Base-by-base conservation (phyloP, 2,329 filamentous ascomycete species). In the Epichloe glyceriae region DNA sequence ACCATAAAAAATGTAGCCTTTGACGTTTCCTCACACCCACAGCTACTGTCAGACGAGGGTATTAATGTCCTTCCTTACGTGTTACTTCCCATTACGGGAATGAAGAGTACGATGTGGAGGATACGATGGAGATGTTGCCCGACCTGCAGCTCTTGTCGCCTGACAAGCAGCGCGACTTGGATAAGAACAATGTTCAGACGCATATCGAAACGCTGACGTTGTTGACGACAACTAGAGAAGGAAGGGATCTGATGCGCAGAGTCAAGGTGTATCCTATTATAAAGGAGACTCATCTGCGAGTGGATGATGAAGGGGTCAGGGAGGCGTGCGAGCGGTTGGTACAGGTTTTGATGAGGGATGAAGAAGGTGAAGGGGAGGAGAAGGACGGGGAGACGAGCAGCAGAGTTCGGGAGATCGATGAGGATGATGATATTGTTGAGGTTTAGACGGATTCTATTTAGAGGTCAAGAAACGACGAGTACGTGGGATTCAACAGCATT, bases 1-100 rank as follows among this genome's bases (percentile, higher is more conserved):
- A 93, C 88, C 10, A 88, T 98, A 64, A 97, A 97, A 68, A 98
- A 98, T 63, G 81, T 87, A 33, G 82, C 88, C 6, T 97, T 98
- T 63, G 86, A 94, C 60, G 69, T 91, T 5, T 68, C 79, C 3
- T 78, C 84, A 0, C 91, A 97, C 60, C 72, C 79, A 0, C 70
- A 75, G 2, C 82, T 95, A 49, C 69, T 96, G 44, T 75, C 78
- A 0, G 81, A 86, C 48, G 78, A 83, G 17, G 82, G 82, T 39
- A 82, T 90, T 47, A 85, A 95, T 59, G 76, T 97, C 15, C 70
- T 97, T 4, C 90, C 91, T 0, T 97, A 97, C 65, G 73, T 97
- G 15, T 71, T 98, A 10, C 75, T 96, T 6, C 91, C 93, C 0
- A 82, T 97, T 46, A 91, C 85, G 60, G 91, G 0, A 82, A 78